phyloP scores from a whole-genome alignment of 208 protist genomes.

The Crithidia expoeki region DNA sequence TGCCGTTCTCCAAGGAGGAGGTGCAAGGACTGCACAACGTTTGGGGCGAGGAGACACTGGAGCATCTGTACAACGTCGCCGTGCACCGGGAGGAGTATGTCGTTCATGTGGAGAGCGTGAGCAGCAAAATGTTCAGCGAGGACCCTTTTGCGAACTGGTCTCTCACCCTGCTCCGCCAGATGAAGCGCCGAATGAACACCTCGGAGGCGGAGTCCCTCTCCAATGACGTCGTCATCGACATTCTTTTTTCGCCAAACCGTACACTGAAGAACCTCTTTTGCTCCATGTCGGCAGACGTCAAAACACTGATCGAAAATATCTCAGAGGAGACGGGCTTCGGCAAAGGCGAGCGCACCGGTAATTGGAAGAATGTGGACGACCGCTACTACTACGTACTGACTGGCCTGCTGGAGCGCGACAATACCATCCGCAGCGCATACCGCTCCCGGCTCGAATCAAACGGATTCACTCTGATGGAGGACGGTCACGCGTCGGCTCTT shows the following conservation, averaged over 20 bases:
- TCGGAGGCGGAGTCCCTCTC: slow-evolving; percentile 39
- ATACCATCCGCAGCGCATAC: slow-evolving; percentile 58
- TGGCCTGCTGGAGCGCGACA: slow-evolving; percentile 56
- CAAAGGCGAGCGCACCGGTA: slow-evolving; percentile 26
- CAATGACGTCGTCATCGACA: slow-evolving; percentile 61
- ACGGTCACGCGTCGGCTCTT: slow-evolving; percentile 62
- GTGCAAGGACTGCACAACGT: slow-evolving; percentile 48
- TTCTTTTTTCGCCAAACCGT: slow-evolving; percentile 78
- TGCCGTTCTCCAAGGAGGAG: slow-evolving; percentile 65
- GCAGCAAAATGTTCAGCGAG: slow-evolving; percentile 56
- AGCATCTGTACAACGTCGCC: slow-evolving; percentile 69
- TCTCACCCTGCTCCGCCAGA: slow-evolving; percentile 59
- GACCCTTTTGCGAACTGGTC: slow-evolving; percentile 76
- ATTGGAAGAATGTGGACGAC: slow-evolving; percentile 72
- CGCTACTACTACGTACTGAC: slow-evolving; percentile 80
- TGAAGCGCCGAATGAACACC: slow-evolving; percentile 45
- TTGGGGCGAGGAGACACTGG: slow-evolving; percentile 57
- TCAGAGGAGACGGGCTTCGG: slow-evolving; percentile 25
- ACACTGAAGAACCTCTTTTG: slow-evolving; percentile 84
- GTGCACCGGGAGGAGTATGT: slow-evolving; percentile 82
- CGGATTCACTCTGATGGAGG: slow-evolving; percentile 79
- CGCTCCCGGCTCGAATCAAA: slow-evolving; percentile 55
- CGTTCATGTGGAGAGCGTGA: slow-evolving; percentile 67
- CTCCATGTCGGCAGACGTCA: slow-evolving; percentile 55
- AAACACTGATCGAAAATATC: slow-evolving; percentile 45